Base-by-base conservation (phyloP, 192 early-diverging fungal genomes). In the Entomortierella chlamydospora region DNA sequence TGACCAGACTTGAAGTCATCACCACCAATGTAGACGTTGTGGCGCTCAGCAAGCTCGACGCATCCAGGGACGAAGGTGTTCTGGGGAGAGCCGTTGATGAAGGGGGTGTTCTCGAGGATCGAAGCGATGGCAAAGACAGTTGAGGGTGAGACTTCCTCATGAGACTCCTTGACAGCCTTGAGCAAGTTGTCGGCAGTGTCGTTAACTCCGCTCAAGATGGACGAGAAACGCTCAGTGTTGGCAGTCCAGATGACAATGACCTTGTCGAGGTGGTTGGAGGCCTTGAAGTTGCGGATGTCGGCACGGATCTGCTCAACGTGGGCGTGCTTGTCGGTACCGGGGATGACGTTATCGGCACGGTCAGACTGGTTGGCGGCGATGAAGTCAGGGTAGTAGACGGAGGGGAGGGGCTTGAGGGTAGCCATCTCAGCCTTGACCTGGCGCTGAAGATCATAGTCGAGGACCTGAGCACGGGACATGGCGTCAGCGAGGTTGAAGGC, bases 1-100 rank as follows among this genome's bases (percentile, higher is more conserved):
- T 99, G 98, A 43, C 98, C 98, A 72, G 93, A 95, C 90, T 99
- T 99, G 94, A 99, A 99, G 87, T 99, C 98, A 82, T 99, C 98
- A 79, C 98, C 98, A 68, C 95, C 98, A 74, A 99, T 94, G 83
- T 95, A 96, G 57, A 94, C 91, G 68, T 86, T 87, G 74, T 98
- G 83, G 58, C 91, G 93, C 82, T 95, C 93, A 60, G 98, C 97
- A 29, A 98, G 89, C 69, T 91, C 90, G 29, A 99, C 88, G 47
- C 90, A 88, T 70, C 98, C 98, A 10, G 98, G 98, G 54, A 99
- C 98, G 84, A 99, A 97, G 67, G 98, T 98, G 93, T 99, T 99
- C 86, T 99, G 98, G 55, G 98, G 98, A 31, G 94, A 95, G 26
- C 98, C 98, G 88, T 99, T 99, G 89, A 99, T 92, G 85, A 99